phyloP scores from a whole-genome alignment of 208 protist species.

The Wallacemonas sp. region DNA sequence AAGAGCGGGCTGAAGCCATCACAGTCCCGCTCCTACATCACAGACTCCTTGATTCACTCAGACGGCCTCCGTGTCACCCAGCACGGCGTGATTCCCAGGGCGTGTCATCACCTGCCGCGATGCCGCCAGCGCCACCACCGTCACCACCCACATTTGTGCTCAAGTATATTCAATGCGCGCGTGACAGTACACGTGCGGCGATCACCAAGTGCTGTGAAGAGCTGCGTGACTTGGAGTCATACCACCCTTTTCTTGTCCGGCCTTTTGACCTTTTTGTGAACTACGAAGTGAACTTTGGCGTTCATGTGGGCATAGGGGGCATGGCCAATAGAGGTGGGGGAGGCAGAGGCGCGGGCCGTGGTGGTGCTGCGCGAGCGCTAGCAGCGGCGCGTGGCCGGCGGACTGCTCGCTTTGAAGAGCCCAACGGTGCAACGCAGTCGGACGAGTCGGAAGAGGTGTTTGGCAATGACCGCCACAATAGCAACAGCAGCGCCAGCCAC shows the following conservation, averaged over 20 bases:
- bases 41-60: too few relatives aligned
- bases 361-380: not conserved
- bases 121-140: too few relatives aligned
- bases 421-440: too few relatives aligned
- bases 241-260: conserved; percentile 60
- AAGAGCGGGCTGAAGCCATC: too few relatives aligned
- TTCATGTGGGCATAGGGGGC: too few relatives aligned
- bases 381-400: not conserved
- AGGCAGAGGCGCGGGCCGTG: not conserved
- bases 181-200: conserved; percentile 47
- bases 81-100: too few relatives aligned
- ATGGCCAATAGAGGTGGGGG: not conserved
- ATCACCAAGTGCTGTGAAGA: conserved; percentile 61
- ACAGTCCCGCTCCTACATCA: too few relatives aligned
- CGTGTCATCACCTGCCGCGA: too few relatives aligned
- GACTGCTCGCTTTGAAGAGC: not conserved
- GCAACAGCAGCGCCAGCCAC: not conserved
- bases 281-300: conserved; percentile 46
- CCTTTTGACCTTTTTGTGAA: conserved; percentile 75
- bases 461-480: not conserved
- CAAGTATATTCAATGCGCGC: conserved; percentile 56
- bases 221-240: conserved; percentile 48
- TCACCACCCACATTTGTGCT: conserved; percentile 16
- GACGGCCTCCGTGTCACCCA: too few relatives aligned
- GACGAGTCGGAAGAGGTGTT: too few relatives aligned